Conservation (phyloP, 768 basidiomycete species). For the Rhodotorula diobovata region DNA sequence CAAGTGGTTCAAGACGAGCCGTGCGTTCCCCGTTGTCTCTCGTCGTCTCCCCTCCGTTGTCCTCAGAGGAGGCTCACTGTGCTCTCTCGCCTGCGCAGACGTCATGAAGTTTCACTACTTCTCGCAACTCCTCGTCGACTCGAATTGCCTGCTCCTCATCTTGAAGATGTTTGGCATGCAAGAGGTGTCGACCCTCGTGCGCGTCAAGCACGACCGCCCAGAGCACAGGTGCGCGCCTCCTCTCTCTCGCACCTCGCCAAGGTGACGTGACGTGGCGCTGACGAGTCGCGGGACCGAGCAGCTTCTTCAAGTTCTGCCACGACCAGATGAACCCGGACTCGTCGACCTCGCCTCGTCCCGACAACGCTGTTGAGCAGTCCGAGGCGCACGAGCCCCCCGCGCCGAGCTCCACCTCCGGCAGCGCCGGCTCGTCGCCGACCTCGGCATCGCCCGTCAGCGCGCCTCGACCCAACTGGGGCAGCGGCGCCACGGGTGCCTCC, state of each 20-base stretch:
- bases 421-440: background rate
- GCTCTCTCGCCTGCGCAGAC: slow-evolving; percentile 54
- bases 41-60: background rate
- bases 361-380: slow-evolving; percentile 61
- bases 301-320: slow-evolving; percentile 94
- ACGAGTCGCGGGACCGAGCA: slow-evolving; percentile 44
- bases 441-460: background rate
- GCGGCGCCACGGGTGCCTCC: no score
- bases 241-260: background rate
- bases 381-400: slow-evolving; percentile 51
- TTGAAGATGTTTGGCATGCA: slow-evolving; percentile 98
- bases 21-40: slow-evolving; percentile 66
- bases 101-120: slow-evolving; percentile 98
- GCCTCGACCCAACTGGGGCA: background rate
- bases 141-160: slow-evolving; percentile 85
- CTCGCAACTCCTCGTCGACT: slow-evolving; percentile 89
- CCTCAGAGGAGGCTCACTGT: background rate
- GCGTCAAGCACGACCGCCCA: slow-evolving; percentile 73
- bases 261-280: background rate
- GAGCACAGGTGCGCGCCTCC: slow-evolving; percentile 47
- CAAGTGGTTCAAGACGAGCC: slow-evolving; percentile 99
- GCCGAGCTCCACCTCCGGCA: background rate
- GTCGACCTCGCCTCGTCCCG: slow-evolving; percentile 57
- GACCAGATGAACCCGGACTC: slow-evolving; percentile 64
- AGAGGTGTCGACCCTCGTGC: slow-evolving; percentile 75